Conservation (phyloP, 169 alveolate species). For the Babesia sp. region DNA sequence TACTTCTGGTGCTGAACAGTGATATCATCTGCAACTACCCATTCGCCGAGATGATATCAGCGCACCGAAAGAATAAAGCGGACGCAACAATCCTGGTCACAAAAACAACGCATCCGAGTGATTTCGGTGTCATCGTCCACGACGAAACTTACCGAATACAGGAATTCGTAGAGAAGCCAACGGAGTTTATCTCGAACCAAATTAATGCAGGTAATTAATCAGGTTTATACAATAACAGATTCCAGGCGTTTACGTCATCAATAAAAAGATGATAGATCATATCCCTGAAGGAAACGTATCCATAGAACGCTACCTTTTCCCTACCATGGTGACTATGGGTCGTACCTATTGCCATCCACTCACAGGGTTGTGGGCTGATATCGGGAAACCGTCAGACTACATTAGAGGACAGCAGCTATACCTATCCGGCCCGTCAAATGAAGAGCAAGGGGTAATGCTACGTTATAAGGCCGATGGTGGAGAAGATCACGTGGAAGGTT, state of each 20-base stretch:
- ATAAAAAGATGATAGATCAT: conserved; percentile 82
- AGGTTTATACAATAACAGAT: not conserved
- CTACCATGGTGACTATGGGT: conserved; percentile 87
- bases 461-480: conserved; percentile 2
- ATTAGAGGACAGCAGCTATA: conserved; percentile 68
- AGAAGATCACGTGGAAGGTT: not conserved
- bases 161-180: conserved; percentile 94
- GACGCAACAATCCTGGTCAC: conserved; percentile 89
- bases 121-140: conserved; percentile 94
- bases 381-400: conserved; percentile 75
- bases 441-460: not conserved
- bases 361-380: conserved; percentile 83
- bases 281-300: conserved; percentile 88
- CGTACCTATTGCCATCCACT: conserved; percentile 75
- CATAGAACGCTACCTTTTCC: conserved; percentile 94
- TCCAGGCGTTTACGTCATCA: conserved; percentile 88
- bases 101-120: conserved; percentile 93
- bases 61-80: conserved; percentile 88
- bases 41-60: conserved; percentile 87
- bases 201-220: conserved; percentile 82
- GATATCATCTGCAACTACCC: conserved; percentile 97
- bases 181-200: conserved; percentile 84
- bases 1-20: conserved; percentile 93
- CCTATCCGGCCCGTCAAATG: conserved; percentile 10
- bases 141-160: conserved; percentile 85